phyloP scores from a whole-genome alignment of 1,284 basidiomycete genomes.

The Pholiota adiposa region DNA sequence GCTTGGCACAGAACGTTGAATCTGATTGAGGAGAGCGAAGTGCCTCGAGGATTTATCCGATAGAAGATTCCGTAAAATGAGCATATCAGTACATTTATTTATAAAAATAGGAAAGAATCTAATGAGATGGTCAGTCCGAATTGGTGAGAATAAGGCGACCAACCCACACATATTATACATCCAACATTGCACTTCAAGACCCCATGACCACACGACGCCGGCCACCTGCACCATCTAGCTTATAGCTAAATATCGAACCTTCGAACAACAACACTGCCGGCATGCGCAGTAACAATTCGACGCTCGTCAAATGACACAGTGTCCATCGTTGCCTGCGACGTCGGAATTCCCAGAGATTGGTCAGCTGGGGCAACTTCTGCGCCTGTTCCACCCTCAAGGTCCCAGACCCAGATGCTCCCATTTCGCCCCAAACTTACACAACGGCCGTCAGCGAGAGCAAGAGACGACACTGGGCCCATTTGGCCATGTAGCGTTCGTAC shows the following conservation, averaged over 20 bases:
- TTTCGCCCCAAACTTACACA: conserved; percentile 74
- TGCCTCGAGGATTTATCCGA: conserved; percentile 28
- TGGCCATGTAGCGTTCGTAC: conserved; percentile 73
- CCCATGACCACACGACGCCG: conserved; percentile 9
- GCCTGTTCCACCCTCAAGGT: conserved; percentile 70
- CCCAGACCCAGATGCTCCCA: conserved; percentile 83
- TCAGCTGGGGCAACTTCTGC: conserved; percentile 54
- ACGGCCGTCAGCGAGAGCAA: conserved; percentile 77
- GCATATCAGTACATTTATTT: conserved; percentile 25
- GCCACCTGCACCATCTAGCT: not conserved
- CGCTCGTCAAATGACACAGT: conserved; percentile 76
- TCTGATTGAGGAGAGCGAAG: conserved; percentile 16
- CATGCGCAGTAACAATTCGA: conserved; percentile 62
- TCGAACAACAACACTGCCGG: conserved; percentile 58
- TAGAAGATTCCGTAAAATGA: conserved; percentile 22
- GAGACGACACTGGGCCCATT: conserved; percentile 62
- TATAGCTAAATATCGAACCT: conserved; percentile 65
- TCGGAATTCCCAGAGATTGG: conserved; percentile 17
- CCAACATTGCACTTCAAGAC: conserved; percentile 1
- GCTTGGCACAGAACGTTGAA: conserved; percentile 15
- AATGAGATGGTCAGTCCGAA: conserved; percentile 15
- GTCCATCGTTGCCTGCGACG: conserved; percentile 35
- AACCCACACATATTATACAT: conserved; percentile 15
- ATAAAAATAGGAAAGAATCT: conserved; percentile 19
- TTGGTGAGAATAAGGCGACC: conserved; percentile 17